Evolutionary conservation across 805 yeast species (phyloP), one percentile per base, ranked within the genome.

Genomic region (Candida silvicultrix): DNA sequence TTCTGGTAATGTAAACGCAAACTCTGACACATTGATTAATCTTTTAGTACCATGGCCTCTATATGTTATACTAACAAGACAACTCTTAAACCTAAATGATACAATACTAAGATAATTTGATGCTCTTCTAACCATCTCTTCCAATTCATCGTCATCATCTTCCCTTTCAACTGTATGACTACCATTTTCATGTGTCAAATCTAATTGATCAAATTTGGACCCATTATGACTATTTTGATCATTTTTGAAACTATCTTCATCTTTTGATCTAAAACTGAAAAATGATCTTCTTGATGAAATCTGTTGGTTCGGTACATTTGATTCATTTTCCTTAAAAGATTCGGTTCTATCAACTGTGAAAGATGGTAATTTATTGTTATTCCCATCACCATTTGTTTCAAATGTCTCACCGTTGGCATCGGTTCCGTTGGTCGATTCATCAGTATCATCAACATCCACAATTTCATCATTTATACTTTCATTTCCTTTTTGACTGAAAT

Each of bases 101-200:
- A 80, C 77, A 49, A 90, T 78, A 53, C 86, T 83, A 62, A 85
- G 71, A 59, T 78, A 87, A 47, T 77, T 78, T 23, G 86, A 77
- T 0, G 97, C 88, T 41, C 97, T 69, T 40, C 71, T 66, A 5
- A 89, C 66, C 96, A 92, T 89, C 51, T 78, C 75, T 22, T 78
- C 69, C 19, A 78, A 60, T 36, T 74, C 80, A 10, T 61, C 65
- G 18, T 53, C 54, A 8, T 47, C 49, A 3, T 50, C 49, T 10
- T 45, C 47, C 8, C 21, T 25, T 15, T 14, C 7, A 31, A 5
- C 18, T 31, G 16, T 31, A 15, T 11, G 4, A 15, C n/a, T 16
- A 31, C 18, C 12, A 28, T 10, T 28, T 10, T 28, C 14, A 28
- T 28, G 31, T 7, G 31, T 8, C 12, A 28, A 28, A 7, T 4